These are phyloP conservation scores for Aspergillus luchuensis DNA, from an alignment of 2,329 filamentous ascomycete genomes.

Conservation along the genomic window DNA sequence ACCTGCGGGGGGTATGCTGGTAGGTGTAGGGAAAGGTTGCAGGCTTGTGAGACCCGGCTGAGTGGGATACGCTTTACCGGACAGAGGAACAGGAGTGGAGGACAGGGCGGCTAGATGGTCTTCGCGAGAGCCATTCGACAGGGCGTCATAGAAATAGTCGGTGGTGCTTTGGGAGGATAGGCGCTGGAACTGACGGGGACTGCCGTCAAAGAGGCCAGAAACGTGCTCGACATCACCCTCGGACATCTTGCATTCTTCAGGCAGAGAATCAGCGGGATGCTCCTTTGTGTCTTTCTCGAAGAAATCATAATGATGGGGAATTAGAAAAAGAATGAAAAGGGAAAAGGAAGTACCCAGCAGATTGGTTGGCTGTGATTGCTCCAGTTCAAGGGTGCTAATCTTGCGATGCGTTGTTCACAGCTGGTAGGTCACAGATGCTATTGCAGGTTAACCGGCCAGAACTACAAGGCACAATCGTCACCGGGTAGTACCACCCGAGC, in stretches of 20 bases:
- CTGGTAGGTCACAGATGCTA: conserved; percentile 37
- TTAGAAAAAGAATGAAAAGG: neutral
- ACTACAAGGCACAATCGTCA: conserved; percentile 42
- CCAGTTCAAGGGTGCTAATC: conserved; percentile 31
- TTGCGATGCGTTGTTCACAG: conserved; percentile 43
- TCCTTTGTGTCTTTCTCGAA: neutral
- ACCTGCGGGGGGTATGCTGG: conserved; percentile 21
- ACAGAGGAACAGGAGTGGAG: conserved; percentile 18
- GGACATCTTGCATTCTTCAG: conserved; percentile 47
- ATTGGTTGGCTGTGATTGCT: conserved; percentile 34
- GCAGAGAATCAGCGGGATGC: conserved; percentile 27
- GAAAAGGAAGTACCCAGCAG: conserved; percentile 15
- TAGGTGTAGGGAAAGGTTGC: conserved; percentile 22
- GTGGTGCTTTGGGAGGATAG: conserved; percentile 32
- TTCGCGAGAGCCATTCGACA: conserved; percentile 27
- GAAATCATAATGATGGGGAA: neutral
- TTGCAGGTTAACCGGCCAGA: conserved; percentile 39
- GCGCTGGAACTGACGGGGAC: conserved; percentile 33
- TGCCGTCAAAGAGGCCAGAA: conserved; percentile 37
- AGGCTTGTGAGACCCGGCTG: conserved; percentile 24
- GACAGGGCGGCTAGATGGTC: conserved; percentile 31
- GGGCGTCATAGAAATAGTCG: conserved; percentile 28
- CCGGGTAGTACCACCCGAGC: conserved; percentile 41
- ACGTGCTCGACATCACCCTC: conserved; percentile 45
- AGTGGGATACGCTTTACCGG: conserved; percentile 25